Conservation (phyloP, 2,329 filamentous ascomycete genomes). For the Magnaporthiopsis poae region DNA sequence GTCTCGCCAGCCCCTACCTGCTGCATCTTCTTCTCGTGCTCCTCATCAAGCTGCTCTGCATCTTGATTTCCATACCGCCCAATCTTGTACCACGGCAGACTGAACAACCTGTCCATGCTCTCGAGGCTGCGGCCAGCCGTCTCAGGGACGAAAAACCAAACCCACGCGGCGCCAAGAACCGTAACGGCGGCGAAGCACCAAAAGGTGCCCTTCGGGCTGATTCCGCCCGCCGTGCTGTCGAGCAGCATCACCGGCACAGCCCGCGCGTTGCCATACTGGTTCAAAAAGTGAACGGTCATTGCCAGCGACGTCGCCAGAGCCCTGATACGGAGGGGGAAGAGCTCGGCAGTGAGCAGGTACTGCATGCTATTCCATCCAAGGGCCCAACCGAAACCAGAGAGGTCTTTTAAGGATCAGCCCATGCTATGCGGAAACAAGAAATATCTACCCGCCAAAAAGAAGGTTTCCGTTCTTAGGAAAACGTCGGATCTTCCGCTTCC, state of each 20-base stretch:
- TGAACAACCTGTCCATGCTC: constrained; percentile 12
- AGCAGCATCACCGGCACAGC: constrained; percentile 67
- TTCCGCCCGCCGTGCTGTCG: constrained; percentile 29
- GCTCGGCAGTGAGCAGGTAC: constrained; percentile 65
- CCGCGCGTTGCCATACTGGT: constrained; percentile 67
- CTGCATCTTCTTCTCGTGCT: constrained; percentile 20
- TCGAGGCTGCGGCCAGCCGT: constrained; percentile 25
- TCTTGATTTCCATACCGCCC: constrained; percentile 45
- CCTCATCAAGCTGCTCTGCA: constrained; percentile 36
- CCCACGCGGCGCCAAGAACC: constrained; percentile 54
- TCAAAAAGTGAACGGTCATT: constrained; percentile 69
- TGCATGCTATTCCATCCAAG: constrained; percentile 65
- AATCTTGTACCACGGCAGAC: constrained; percentile 67
- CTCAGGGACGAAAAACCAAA: constrained; percentile 57
- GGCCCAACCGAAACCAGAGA: constrained; percentile 53
- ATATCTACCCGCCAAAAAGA: no score
- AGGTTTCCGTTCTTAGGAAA: no score
- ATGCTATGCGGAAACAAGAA: no score
- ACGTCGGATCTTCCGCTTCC: no score
- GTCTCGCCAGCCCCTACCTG: not conserved
- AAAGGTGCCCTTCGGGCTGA: constrained; percentile 57
- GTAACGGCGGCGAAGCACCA: constrained; percentile 65
- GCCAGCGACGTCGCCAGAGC: constrained; percentile 58
- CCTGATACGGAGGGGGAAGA: constrained; percentile 64
- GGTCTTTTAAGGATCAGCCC: constrained; percentile 18